Conservation (phyloP, 163 green algal genomes). For the Scenedesmus sp. region DNA sequence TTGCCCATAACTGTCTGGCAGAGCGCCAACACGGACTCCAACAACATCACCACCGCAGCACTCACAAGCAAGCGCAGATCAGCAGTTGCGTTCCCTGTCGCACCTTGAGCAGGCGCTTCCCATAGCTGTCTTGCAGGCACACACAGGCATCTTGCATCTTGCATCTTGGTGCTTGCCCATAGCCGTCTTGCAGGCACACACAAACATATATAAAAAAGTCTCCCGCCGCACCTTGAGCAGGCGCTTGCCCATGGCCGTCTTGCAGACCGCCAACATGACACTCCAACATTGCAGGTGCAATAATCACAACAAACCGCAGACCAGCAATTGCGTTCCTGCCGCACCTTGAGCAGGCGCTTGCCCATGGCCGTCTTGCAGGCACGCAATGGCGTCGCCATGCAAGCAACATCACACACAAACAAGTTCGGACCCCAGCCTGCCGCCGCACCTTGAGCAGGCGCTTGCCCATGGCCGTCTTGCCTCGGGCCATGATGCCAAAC, state of each 20-base stretch:
- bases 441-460: slow-evolving; percentile 83
- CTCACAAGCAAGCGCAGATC: too few species aligned
- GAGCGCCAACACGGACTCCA: slow-evolving; percentile 81
- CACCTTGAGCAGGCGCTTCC: slow-evolving; percentile 91
- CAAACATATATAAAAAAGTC: background rate
- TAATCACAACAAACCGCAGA: too few species aligned
- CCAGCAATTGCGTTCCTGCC: background rate
- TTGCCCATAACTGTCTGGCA: slow-evolving; percentile 95
- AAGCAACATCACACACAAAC: background rate
- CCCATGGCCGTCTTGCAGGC: slow-evolving; percentile 92
- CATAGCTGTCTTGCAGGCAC: slow-evolving; percentile 88
- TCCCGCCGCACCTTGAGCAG: slow-evolving; percentile 78
- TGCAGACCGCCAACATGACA: slow-evolving; percentile 87
- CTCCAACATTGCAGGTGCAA: background rate
- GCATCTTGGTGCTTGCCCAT: too few species aligned
- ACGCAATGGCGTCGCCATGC: slow-evolving; percentile 66
- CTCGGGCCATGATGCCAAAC: slow-evolving; percentile 90
- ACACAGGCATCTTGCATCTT: background rate
- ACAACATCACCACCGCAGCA: background rate
- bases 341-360: slow-evolving; percentile 88
- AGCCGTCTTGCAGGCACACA: too few species aligned
- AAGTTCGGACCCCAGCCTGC: too few species aligned
- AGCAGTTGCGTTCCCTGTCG: background rate
- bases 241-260: slow-evolving; percentile 95
- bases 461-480: slow-evolving; percentile 95